Base-by-base conservation (phyloP, 2,329 filamentous ascomycete species). In the Biscogniauxia sp. region DNA sequence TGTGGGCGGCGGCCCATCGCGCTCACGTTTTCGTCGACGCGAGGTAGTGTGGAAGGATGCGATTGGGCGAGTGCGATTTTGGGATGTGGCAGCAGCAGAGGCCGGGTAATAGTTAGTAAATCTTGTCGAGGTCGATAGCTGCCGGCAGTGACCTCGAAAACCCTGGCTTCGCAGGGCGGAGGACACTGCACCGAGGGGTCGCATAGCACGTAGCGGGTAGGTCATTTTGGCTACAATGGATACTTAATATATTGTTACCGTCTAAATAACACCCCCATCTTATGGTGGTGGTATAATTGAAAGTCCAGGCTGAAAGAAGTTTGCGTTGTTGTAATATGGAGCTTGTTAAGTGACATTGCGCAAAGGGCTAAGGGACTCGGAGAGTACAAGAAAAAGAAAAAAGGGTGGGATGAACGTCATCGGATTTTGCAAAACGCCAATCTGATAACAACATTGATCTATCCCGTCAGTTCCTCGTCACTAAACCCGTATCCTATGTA, bases 1-100 rank as follows among this genome's bases (percentile, higher is more conserved):
- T 2, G 82, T 82, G 13, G 75, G 73, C 2, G 77, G 75, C 6
- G 76, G 70, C 15, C 74, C 70, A 20, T 64, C 63, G 32, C 52
- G 28, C n/a, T 60, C 58, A 51, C 56, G 2, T 23, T 23, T 57
- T 17, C 45, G 25, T 5, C 54, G 60, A 56, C 51, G 55, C 19
- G 65, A 19, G 5, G 66, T 69, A 1, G 64, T 66, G 49, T 71
- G 69, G 54, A 72, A 70, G 11, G 49, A 53, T n/a, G 69, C 64
- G 32, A 32, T 41, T 23, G 55, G 45, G 7, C 60, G 53, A 17
- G 37, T 54, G 20, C 37, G 20, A 25, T 32, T 64, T 32, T 15
- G 25, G 53, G 57, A 45, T 15, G 64, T 49, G 26, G 53, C 56
- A 50, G 28, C 11, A 32, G 55, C 56, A 50, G 19, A 20, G n/a